phyloP scores from a whole-genome alignment of 2,329 filamentous ascomycete species.

The Calonectria pseudoturangicola region DNA sequence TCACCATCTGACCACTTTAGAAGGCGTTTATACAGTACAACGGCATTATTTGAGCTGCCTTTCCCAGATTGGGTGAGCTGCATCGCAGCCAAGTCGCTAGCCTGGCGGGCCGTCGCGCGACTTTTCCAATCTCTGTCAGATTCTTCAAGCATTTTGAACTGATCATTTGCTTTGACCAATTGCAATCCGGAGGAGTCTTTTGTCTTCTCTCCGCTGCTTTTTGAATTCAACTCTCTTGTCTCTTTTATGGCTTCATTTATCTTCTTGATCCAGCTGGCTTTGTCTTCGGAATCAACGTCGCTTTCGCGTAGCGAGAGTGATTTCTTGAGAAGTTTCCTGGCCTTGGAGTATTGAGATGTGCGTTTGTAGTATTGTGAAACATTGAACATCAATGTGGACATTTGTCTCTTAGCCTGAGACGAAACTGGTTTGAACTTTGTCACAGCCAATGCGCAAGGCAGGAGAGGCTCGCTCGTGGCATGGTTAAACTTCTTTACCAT shows the following conservation, averaged over 20 bases:
- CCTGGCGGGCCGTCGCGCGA: constrained; percentile 11
- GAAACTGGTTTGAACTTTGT: constrained; percentile 14
- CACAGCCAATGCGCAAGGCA: constrained; percentile 28
- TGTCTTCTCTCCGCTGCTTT: background rate
- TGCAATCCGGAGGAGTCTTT: background rate
- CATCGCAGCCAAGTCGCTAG: constrained; percentile 23
- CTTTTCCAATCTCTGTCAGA: constrained; percentile 10
- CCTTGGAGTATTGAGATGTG: background rate
- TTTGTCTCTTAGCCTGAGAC: constrained; percentile 6
- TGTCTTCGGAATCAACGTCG: background rate
- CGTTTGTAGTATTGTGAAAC: constrained; percentile 7
- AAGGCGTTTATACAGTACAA: constrained; percentile 24
- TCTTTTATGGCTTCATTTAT: constrained; percentile 7
- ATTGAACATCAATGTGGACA: constrained; percentile 15
- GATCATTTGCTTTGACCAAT: background rate
- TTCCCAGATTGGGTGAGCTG: constrained; percentile 2
- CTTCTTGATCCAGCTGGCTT: background rate
- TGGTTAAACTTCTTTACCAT: constrained; percentile 5
- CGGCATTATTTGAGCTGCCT: background rate
- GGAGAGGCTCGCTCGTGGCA: background rate
- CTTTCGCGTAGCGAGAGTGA: constrained; percentile 3
- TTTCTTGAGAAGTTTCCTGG: background rate
- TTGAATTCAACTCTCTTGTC: background rate
- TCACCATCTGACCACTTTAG: constrained; percentile 18
- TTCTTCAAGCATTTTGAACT: constrained; percentile 3